phyloP scores from a whole-genome alignment of 1,284 basidiomycete species.

The Ceratobasidium sp. region DNA sequence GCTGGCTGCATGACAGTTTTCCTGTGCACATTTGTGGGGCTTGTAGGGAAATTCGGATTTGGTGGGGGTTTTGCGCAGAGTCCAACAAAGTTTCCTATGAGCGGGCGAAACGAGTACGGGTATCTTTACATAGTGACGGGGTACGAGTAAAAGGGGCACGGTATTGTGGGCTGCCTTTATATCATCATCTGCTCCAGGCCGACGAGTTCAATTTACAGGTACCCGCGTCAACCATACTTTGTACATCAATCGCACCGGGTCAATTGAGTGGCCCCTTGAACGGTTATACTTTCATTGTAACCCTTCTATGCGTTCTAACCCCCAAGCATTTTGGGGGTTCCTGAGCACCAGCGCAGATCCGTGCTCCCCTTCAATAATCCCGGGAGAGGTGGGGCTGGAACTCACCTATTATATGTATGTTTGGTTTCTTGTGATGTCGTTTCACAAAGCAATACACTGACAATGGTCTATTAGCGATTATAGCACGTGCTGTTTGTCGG shows the following conservation, averaged over 20 bases:
- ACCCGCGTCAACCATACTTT: too few relatives aligned
- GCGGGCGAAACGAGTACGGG: too few relatives aligned
- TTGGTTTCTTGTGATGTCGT: neutral
- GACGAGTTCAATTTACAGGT: too few relatives aligned
- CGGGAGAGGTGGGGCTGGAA: neutral
- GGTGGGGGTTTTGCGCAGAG: too few relatives aligned
- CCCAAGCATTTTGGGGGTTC: neutral
- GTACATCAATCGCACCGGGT: neutral
- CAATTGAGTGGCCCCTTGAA: neutral
- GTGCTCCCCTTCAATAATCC: neutral
- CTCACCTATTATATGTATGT: neutral
- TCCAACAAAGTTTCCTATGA: too few relatives aligned
- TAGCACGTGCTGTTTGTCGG: neutral
- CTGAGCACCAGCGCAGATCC: neutral
- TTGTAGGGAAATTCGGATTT: too few relatives aligned
- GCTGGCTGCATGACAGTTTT: too few relatives aligned
- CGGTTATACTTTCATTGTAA: neutral
- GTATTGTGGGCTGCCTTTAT: too few relatives aligned
- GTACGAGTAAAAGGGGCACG: too few relatives aligned
- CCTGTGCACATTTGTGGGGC: too few relatives aligned
- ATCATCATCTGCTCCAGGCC: too few relatives aligned
- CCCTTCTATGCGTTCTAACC: neutral
- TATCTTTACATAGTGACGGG: too few relatives aligned
- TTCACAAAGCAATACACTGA: neutral
- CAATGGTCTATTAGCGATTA: neutral